These are phyloP conservation scores for Aspergillus nidulans DNA, from an alignment of 495 filamentous ascomycete species.

Conservation along the genomic window DNA sequence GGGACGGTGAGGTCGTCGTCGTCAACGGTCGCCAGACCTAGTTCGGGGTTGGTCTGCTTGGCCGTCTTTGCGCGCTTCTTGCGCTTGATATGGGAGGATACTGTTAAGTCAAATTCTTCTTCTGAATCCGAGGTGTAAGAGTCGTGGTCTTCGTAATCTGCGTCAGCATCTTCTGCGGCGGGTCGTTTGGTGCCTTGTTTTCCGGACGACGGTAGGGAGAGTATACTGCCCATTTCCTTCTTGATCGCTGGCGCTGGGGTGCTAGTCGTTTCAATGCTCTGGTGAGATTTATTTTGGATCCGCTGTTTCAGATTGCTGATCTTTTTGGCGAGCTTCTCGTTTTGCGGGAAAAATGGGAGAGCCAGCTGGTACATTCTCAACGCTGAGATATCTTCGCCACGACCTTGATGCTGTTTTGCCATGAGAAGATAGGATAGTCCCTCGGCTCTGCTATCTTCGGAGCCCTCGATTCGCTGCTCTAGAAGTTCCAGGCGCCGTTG, in stretches of 20 bases:
- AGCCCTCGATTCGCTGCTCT: constrained; percentile 75
- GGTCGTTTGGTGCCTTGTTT: constrained; percentile 29
- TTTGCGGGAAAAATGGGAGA: constrained; percentile 77
- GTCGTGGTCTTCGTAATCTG: constrained; percentile 30
- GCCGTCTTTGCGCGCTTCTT: constrained; percentile 36
- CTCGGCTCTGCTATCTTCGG: constrained; percentile 70
- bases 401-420: constrained; percentile 83
- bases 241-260: constrained; percentile 18
- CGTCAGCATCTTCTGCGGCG: constrained; percentile 27
- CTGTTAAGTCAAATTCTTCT: constrained; percentile 26
- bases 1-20: constrained; percentile 33
- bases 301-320: constrained; percentile 66
- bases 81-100: constrained; percentile 33
- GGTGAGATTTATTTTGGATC: constrained; percentile 36
- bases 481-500: constrained; percentile 76
- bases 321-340: constrained; percentile 73
- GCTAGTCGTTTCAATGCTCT: constrained; percentile 12
- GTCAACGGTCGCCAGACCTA: constrained; percentile 19
- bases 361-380: constrained; percentile 85
- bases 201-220: constrained; percentile 29
- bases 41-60: constrained; percentile 20
- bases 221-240: constrained; percentile 36
- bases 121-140: constrained; percentile 22
- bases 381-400: constrained; percentile 72
- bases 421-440: constrained; percentile 81